Base-by-base conservation (phyloP, 225 moss, liverwort and hornwort genomes). In the Thuidium tamariscinum region DNA sequence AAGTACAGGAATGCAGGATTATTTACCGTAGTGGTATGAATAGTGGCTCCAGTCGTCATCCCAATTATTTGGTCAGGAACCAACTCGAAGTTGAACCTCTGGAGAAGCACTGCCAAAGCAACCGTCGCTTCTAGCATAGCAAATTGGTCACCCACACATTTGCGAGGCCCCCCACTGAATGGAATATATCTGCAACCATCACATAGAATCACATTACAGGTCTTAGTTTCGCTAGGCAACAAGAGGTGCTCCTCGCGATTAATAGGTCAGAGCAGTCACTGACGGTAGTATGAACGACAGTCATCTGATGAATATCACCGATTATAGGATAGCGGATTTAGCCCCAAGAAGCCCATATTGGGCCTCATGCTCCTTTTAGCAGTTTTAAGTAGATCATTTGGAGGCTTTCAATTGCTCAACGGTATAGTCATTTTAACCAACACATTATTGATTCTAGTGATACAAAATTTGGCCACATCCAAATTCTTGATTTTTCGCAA, bases 21-120 rank as follows among this genome's bases (percentile, higher is more conserved):
- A 20, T 20, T 71, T 86, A 98, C 97, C 89, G 95, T 94, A 36
- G 99, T 99, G 52, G 99, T 99, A 82, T 99, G 99, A 87, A 99
- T 99, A 71, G 99, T 99, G 74, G 99, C 99, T 86, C 99, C 99
- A 69, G 99, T 99, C 77, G 99, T 99, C 99, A 99, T 99, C 73
- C 99, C 96, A 86, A 99, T 99, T 25, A 41, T 91, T 85, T 99
- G 99, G 71, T 95, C 84, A 56, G 97, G 99, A 70, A 99, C 97
- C 74, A 99, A 85, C 68, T 94, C 88, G 80, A 99, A 99, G 60
- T 92, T 92, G 85, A 97, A 99, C 80, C 95, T 91, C 88, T 97
- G 97, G 79, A 99, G 94, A 74, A 99, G 94, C 82, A 99, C 93
- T 82, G 97, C 99, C 87, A 99, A 91, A 74, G 97, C 92, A 65